These are phyloP conservation scores for Fusarium odoratissimum DNA, from an alignment of 2,329 filamentous ascomycete species.

Conservation along the genomic window DNA sequence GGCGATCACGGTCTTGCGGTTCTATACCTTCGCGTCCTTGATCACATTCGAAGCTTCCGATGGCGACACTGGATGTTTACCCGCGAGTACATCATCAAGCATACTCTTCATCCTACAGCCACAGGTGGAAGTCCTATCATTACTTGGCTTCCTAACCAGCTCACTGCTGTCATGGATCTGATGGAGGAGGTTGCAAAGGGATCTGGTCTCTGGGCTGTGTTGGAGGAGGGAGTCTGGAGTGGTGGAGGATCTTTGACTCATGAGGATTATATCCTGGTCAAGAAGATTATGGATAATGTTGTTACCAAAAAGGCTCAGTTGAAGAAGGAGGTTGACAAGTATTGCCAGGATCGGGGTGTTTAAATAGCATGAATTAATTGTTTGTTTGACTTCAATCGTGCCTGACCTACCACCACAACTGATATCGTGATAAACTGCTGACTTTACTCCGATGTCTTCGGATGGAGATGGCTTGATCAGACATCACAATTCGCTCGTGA, in stretches of 20 bases:
- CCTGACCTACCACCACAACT: no score
- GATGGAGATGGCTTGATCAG: no score
- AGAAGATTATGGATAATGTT: conserved; percentile 73
- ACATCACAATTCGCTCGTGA: no score
- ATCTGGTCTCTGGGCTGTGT: conserved; percentile 33
- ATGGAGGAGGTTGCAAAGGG: conserved; percentile 70
- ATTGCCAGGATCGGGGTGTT: conserved; percentile 72
- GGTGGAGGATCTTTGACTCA: conserved; percentile 28
- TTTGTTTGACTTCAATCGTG: background rate
- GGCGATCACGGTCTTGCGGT: conserved; percentile 59
- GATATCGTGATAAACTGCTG: no score
- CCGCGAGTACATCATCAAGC: conserved; percentile 85
- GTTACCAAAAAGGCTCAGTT: conserved; percentile 72
- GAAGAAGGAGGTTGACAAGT: conserved; percentile 79
- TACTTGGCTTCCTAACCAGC: conserved; percentile 86
- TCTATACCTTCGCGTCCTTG: conserved; percentile 73
- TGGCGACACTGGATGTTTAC: conserved; percentile 91
- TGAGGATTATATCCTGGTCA: conserved; percentile 31
- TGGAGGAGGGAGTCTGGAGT: conserved; percentile 35
- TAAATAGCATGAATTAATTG: background rate
- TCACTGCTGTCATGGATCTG: conserved; percentile 77
- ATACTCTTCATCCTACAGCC: conserved; percentile 79
- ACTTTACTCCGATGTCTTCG: no score
- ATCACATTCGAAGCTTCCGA: conserved; percentile 83
- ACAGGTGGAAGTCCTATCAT: conserved; percentile 86